A percentile compares a stretch with the other conserved stretches of the same genome.
phyloP scores from a whole-genome alignment of 768 basidiomycete species.

The Suillus subalutaceus region DNA sequence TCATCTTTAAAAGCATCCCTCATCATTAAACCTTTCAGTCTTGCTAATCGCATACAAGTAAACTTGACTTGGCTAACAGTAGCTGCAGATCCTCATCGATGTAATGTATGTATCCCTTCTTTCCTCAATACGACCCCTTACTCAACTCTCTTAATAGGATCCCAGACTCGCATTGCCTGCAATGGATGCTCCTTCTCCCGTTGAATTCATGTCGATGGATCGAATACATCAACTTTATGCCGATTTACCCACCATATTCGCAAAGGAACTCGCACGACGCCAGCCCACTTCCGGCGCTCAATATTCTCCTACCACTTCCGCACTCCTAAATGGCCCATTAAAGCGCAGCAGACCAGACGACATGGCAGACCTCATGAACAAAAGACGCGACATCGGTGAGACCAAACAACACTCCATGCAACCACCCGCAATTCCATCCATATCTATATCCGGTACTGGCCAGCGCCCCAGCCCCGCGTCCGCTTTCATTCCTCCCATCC shows the following conservation, averaged over 20 bases:
- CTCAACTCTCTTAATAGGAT: slow-evolving; percentile 26
- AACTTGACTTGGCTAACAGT: slow-evolving; percentile 75
- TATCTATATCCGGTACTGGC: slow-evolving; percentile 24
- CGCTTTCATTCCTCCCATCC: slow-evolving; percentile 24
- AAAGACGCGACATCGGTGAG: slow-evolving; percentile 74
- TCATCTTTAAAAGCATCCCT: neutral
- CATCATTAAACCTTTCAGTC: slow-evolving; percentile 44
- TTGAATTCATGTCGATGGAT: slow-evolving; percentile 57
- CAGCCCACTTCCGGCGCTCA: slow-evolving; percentile 32
- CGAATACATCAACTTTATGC: slow-evolving; percentile 67
- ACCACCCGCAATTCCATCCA: slow-evolving; percentile 38
- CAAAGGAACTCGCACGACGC: slow-evolving; percentile 59
- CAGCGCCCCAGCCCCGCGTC: slow-evolving; percentile 26
- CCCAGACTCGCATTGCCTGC: slow-evolving; percentile 50
- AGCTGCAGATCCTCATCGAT: slow-evolving; percentile 59
- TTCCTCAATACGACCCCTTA: slow-evolving; percentile 7
- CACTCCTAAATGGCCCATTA: slow-evolving; percentile 36
- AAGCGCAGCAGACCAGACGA: slow-evolving; percentile 71
- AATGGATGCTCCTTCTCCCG: slow-evolving; percentile 54
- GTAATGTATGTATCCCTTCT: slow-evolving; percentile 42
- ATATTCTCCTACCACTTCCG: slow-evolving; percentile 21
- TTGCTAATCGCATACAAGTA: slow-evolving; percentile 60
- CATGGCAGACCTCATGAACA: slow-evolving; percentile 46
- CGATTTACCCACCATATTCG: slow-evolving; percentile 62
- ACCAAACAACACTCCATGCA: slow-evolving; percentile 49